A percentile compares a stretch with the other conserved stretches of the same genome.
phyloP scores from a whole-genome alignment of 2,329 filamentous ascomycete genomes.

The Aspergillus sp. region DNA sequence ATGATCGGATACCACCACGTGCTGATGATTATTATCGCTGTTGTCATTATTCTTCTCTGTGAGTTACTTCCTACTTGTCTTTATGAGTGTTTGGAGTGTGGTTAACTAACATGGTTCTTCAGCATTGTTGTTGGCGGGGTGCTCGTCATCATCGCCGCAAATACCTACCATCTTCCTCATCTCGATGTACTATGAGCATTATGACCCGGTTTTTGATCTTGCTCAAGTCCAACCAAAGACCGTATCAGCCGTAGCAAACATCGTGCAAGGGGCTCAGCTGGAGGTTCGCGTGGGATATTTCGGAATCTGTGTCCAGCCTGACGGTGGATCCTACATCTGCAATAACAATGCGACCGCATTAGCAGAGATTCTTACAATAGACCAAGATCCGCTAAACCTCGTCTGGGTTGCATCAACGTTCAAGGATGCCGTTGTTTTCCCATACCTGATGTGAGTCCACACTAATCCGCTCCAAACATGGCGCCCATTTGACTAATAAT shows the following conservation, averaged over 20 bases:
- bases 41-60: slow-evolving; percentile 95
- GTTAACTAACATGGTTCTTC: slow-evolving; percentile 24
- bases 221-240: slow-evolving; percentile 90
- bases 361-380: slow-evolving; percentile 81
- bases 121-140: slow-evolving; percentile 92
- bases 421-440: slow-evolving; percentile 98
- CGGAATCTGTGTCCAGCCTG: slow-evolving; percentile 91
- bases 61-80: slow-evolving; percentile 44
- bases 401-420: slow-evolving; percentile 97
- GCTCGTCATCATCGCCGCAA: slow-evolving; percentile 91
- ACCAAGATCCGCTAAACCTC: slow-evolving; percentile 93
- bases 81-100: slow-evolving; percentile 12
- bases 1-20: slow-evolving; percentile 76
- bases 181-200: slow-evolving; percentile 92
- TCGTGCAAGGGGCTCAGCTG: slow-evolving; percentile 78
- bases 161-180: slow-evolving; percentile 97
- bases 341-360: slow-evolving; percentile 95
- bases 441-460: slow-evolving; percentile 78
- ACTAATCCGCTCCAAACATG: not conserved
- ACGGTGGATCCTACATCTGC: slow-evolving; percentile 89
- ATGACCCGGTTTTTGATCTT: slow-evolving; percentile 77
- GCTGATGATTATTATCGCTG: slow-evolving; percentile 93
- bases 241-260: slow-evolving; percentile 80
- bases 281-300: slow-evolving; percentile 97
- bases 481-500: not conserved